A percentile compares a stretch with the other conserved stretches of the same genome.
These are phyloP conservation scores for Pseudocercospora eumusae DNA, from an alignment of 2,329 filamentous ascomycete genomes.

Conservation along the genomic window DNA sequence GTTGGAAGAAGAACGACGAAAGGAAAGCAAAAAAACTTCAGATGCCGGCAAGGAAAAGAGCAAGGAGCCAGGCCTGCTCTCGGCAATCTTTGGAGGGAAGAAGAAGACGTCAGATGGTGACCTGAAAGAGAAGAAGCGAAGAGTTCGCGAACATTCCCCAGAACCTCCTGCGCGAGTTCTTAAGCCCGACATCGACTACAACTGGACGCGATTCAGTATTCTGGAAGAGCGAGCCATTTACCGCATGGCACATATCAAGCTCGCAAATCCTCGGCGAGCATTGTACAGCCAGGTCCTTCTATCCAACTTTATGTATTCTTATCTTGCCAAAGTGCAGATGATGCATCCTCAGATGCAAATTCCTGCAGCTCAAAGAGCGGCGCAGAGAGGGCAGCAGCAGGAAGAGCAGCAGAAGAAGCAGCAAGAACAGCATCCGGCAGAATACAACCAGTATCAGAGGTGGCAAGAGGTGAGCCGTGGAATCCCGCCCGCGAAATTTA, in stretches of 20 bases:
- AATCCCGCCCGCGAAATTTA: too few species aligned
- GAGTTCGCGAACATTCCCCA: slow-evolving; percentile 67
- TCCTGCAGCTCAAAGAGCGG: slow-evolving; percentile 64
- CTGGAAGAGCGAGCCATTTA: slow-evolving; percentile 96
- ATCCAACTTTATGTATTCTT: slow-evolving; percentile 99
- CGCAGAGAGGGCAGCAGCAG: slow-evolving; percentile 31
- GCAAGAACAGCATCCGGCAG: slow-evolving; percentile 34
- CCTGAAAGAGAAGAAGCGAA: slow-evolving; percentile 69
- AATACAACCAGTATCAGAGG: slow-evolving; percentile 42
- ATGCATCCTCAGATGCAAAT: slow-evolving; percentile 97
- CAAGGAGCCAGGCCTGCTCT: slow-evolving; percentile 69
- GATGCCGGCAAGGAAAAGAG: slow-evolving; percentile 85
- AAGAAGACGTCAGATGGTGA: slow-evolving; percentile 69
- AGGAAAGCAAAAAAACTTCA: slow-evolving; percentile 72
- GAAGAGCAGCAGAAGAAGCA: slow-evolving; percentile 23
- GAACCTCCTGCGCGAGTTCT: slow-evolving; percentile 73
- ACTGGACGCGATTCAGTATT: slow-evolving; percentile 93
- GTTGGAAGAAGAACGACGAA: slow-evolving; percentile 78
- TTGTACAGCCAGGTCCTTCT: slow-evolving; percentile 92
- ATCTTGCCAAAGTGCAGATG: slow-evolving; percentile 95
- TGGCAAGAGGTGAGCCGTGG: slow-evolving; percentile 41
- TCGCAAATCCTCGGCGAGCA: slow-evolving; percentile 92
- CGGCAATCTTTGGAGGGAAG: slow-evolving; percentile 86
- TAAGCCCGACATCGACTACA: slow-evolving; percentile 88
- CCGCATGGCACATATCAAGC: slow-evolving; percentile 96